These are phyloP conservation scores for Microcos paniculata DNA, from an alignment of 345 rosid genomes.

Conservation along the genomic window DNA sequence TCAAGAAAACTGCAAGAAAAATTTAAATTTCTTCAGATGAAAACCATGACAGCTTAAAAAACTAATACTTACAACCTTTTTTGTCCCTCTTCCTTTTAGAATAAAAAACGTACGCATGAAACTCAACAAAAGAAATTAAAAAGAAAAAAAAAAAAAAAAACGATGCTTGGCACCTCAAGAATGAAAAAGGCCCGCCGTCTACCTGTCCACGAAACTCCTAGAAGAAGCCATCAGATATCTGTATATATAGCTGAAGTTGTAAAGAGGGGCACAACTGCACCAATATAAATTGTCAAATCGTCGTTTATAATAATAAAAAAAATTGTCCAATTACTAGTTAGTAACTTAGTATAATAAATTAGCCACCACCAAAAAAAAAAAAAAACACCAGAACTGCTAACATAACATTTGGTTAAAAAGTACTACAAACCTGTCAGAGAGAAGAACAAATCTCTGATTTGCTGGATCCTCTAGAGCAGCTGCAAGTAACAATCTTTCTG, in stretches of 20 bases:
- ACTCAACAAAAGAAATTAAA: neutral
- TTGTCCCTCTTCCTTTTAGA: neutral
- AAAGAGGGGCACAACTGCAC: slow-evolving; percentile 88
- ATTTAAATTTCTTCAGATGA: slow-evolving; percentile 1
- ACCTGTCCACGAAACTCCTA: slow-evolving; percentile 94
- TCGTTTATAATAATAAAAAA: too few relatives aligned
- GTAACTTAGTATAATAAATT: neutral
- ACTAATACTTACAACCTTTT: neutral
- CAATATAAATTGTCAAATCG: slow-evolving; percentile 9
- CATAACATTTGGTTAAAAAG: neutral
- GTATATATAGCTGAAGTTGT: slow-evolving; percentile 82
- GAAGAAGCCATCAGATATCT: slow-evolving; percentile 76
- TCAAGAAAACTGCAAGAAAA: slow-evolving; percentile 62
- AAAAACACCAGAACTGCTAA: neutral
- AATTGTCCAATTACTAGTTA: neutral
- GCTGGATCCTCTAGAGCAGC: slow-evolving; percentile 75
- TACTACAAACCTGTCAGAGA: slow-evolving; percentile 77
- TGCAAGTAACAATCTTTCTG: slow-evolving; percentile 77
- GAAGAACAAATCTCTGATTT: slow-evolving; percentile 85
- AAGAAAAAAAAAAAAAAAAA: slow-evolving; percentile 15
- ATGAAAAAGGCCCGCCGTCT: slow-evolving; percentile 41
- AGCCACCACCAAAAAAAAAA: neutral
- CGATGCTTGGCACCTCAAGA: slow-evolving; percentile 37
- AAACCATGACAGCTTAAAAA: slow-evolving; percentile 16
- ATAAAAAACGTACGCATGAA: neutral